A percentile compares a stretch with the other conserved stretches of the same genome.
phyloP scores from a whole-genome alignment of 768 basidiomycete species.

The Suillus clintonianus region DNA sequence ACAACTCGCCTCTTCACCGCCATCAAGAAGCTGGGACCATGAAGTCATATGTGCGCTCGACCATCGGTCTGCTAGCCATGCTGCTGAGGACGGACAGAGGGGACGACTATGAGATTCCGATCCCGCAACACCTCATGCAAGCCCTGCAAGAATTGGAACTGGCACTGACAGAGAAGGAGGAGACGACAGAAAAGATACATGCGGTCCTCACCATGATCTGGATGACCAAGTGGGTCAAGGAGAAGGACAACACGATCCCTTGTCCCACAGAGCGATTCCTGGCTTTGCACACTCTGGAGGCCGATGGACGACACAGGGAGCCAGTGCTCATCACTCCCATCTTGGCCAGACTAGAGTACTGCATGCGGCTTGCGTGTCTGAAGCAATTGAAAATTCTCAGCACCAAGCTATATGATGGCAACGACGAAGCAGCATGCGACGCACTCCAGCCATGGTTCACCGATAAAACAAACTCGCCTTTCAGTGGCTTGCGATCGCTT shows the following conservation, averaged over 20 bases:
- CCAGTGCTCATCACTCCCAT: neutral
- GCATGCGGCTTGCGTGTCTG: conserved; percentile 6
- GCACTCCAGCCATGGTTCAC: neutral
- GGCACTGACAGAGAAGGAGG: neutral
- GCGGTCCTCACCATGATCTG: conserved; percentile 5
- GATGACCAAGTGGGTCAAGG: conserved; percentile 8
- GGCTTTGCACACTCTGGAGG: neutral
- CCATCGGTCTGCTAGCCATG: conserved; percentile 3
- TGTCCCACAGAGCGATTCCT: conserved; percentile 18
- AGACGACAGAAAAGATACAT: conserved; percentile 6
- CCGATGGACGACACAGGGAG: neutral
- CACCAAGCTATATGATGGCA: no score
- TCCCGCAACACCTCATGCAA: fast-evolving
- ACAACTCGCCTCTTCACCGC: conserved; percentile 23
- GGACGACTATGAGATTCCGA: neutral
- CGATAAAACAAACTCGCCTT: neutral
- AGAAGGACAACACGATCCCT: neutral
- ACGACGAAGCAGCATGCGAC: neutral
- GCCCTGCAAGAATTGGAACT: neutral
- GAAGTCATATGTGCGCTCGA: conserved; percentile 11
- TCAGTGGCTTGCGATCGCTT: neutral
- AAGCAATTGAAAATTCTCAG: neutral
- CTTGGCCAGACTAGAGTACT: conserved; percentile 8
- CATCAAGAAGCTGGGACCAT: conserved; percentile 15
- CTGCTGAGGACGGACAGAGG: neutral